Percentiles rank a stretch among this genome's conserved stretches.
phyloP scores from a whole-genome alignment of 2,329 filamentous ascomycete genomes.

The Fusarium verticillioides region DNA sequence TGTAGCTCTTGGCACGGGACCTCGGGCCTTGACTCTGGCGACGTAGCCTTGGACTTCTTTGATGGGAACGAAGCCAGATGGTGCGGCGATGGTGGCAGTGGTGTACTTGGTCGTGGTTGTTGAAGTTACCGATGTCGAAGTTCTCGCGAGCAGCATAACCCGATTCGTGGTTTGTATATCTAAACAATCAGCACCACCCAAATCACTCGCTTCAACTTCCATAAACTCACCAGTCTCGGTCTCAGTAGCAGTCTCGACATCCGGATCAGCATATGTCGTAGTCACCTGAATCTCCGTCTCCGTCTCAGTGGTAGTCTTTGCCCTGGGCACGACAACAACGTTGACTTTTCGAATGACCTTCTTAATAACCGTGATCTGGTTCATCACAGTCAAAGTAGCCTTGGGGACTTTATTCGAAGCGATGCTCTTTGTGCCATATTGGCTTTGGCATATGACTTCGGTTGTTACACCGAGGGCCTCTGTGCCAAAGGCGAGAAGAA shows the following conservation, averaged over 20 bases:
- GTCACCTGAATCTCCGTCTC: neutral
- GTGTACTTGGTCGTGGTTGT: neutral
- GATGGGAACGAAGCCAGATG: neutral
- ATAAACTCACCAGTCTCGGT: neutral
- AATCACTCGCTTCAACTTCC: accelerated
- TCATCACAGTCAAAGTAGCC: neutral
- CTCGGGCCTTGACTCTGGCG: neutral
- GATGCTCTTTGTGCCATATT: neutral
- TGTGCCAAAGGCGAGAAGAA: neutral
- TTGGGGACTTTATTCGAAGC: neutral
- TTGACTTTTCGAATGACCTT: constrained; percentile 8
- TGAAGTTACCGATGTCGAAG: neutral
- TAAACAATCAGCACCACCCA: neutral
- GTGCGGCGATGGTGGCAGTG: neutral
- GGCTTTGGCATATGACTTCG: neutral
- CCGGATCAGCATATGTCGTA: neutral
- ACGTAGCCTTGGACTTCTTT: neutral
- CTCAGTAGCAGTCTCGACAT: neutral
- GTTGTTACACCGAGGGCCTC: neutral
- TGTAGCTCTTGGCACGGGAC: neutral
- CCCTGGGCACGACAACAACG: neutral
- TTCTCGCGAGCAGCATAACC: neutral
- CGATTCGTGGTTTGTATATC: neutral
- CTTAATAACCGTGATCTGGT: neutral
- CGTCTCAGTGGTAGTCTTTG: neutral